Evolutionary conservation across 1,284 basidiomycete species (phyloP).

Genomic region (Heliocybe sulcata): DNA sequence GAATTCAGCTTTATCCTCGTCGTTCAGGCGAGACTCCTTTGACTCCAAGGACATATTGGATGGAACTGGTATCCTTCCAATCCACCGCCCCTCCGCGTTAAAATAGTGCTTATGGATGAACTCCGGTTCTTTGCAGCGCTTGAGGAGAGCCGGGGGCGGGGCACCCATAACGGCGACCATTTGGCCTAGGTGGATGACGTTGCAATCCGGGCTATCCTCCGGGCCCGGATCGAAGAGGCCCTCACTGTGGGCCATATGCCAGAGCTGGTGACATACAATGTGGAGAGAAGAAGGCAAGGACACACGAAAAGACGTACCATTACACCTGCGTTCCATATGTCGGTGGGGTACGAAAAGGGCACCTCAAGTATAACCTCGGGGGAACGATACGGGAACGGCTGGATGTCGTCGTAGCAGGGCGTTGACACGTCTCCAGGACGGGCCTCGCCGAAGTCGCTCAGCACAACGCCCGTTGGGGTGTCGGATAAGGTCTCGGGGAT

Average conservation of each 20-base stretch:
- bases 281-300: constrained; percentile 3
- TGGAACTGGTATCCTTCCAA: neutral
- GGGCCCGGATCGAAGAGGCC: constrained; percentile 3
- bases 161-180: constrained; percentile 11
- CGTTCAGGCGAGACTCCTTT: neutral
- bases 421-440: neutral
- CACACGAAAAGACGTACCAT: constrained; percentile 10
- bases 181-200: constrained; percentile 6
- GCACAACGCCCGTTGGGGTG: too few species aligned
- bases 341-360: neutral
- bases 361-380: neutral
- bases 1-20: neutral
- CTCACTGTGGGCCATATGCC: constrained; percentile 6
- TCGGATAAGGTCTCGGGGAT: constrained; percentile 5
- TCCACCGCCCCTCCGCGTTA: neutral
- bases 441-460: constrained; percentile 7
- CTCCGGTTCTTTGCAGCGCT: neutral
- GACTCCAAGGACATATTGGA: neutral
- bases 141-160: constrained; percentile 3
- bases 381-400: constrained; percentile 8
- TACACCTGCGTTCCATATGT: neutral
- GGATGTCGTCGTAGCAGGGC: constrained; percentile 8
- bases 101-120: neutral
- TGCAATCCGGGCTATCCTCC: neutral
- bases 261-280: constrained; percentile 3